Evolutionary conservation across 2,329 filamentous ascomycete genomes (phyloP).

Genomic region (Coniochaeta sp.): DNA sequence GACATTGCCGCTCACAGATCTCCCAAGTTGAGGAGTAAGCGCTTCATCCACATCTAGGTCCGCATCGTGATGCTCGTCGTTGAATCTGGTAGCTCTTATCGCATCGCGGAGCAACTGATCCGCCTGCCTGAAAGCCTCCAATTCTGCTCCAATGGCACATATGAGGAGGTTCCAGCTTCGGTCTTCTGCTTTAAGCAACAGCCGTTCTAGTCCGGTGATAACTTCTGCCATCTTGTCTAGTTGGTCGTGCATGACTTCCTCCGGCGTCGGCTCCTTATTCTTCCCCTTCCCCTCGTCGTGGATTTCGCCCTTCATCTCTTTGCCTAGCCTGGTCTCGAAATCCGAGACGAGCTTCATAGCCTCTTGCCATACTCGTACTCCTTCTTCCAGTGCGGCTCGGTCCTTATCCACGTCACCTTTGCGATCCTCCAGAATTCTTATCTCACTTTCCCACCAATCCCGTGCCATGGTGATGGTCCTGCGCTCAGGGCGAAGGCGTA

Average conservation of each 20-base stretch:
- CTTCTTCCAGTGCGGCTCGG: constrained; percentile 57
- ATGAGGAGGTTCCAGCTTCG: constrained; percentile 68
- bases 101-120: constrained; percentile 19
- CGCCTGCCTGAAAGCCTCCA: constrained; percentile 25
- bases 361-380: constrained; percentile 58
- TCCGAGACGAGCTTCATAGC: constrained; percentile 49
- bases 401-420: constrained; percentile 53
- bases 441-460: constrained; percentile 62
- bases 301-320: constrained; percentile 35
- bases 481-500: constrained; percentile 53
- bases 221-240: constrained; percentile 49
- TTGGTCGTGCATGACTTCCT: constrained; percentile 35
- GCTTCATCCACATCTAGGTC: constrained; percentile 5
- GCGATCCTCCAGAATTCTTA: constrained; percentile 44
- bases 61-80: constrained; percentile 13
- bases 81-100: constrained; percentile 20
- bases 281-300: constrained; percentile 19
- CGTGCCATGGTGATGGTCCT: constrained; percentile 64
- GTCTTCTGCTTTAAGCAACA: constrained; percentile 46
- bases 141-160: constrained; percentile 63
- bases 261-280: constrained; percentile 20
- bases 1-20: constrained; percentile 6
- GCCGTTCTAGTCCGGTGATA: constrained; percentile 45
- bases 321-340: constrained; percentile 59
- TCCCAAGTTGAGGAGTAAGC: constrained; percentile 13